A percentile compares a stretch with the other conserved stretches of the same genome.
phyloP scores from a whole-genome alignment of 257 asterid genomes.

The Solanum gandarillasii region DNA sequence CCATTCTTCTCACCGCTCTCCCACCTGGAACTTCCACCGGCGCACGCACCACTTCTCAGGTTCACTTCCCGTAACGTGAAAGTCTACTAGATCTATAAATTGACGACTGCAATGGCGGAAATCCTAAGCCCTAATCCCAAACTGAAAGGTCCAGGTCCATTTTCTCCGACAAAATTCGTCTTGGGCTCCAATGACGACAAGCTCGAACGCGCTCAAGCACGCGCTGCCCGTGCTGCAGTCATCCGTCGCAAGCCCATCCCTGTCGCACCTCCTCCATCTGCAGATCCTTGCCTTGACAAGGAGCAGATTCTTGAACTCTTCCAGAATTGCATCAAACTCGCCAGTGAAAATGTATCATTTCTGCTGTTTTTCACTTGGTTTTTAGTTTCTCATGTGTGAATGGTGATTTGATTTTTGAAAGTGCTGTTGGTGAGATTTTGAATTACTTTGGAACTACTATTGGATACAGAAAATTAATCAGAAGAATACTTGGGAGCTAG shows the following conservation, averaged over 20 bases:
- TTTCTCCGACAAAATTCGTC: conserved; percentile 62
- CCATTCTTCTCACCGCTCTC: not conserved
- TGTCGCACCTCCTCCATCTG: conserved; percentile 10
- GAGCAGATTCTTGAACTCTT: conserved; percentile 77
- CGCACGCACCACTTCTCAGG: not conserved
- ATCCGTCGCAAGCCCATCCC: conserved; percentile 56
- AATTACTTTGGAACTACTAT: not conserved
- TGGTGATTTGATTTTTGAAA: not conserved
- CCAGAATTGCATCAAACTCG: conserved; percentile 91
- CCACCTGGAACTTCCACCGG: not conserved
- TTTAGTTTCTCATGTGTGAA: not conserved
- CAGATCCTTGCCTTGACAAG: conserved; percentile 42
- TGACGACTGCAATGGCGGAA: conserved; percentile 41
- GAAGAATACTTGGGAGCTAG: conserved; percentile 96
- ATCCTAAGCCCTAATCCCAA: conserved; percentile 59
- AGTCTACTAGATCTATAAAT: not conserved
- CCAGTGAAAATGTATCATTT: conserved; percentile 70
- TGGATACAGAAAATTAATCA: conserved; percentile 75
- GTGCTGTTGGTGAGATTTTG: not conserved
- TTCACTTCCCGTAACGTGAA: not conserved
- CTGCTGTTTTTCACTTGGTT: not conserved
- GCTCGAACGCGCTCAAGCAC: conserved; percentile 92
- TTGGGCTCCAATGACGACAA: conserved; percentile 84
- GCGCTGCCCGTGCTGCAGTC: conserved; percentile 94
- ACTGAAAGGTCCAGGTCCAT: conserved; percentile 48